Conservation (phyloP, 1,284 basidiomycete species). For the Apiotrichum gamsii region DNA sequence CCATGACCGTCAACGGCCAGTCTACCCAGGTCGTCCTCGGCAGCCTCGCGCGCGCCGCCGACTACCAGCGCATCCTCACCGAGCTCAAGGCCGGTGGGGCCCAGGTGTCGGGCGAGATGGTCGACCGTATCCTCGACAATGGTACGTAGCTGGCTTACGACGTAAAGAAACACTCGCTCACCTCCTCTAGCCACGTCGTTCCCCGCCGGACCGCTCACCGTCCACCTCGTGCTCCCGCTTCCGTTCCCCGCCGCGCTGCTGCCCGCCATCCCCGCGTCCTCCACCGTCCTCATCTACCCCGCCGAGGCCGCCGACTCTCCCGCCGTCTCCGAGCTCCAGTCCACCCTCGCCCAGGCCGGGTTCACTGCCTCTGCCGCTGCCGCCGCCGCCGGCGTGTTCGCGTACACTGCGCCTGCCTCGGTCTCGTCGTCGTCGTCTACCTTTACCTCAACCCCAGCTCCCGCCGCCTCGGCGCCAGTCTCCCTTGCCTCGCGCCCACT, state of each 20-base stretch:
- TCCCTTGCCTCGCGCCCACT: slow-evolving; percentile 27
- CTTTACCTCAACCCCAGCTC: background rate
- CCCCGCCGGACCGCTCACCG: slow-evolving; percentile 31
- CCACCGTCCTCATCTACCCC: slow-evolving; percentile 39
- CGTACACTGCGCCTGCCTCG: slow-evolving; percentile 31
- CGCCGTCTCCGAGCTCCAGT: slow-evolving; percentile 11
- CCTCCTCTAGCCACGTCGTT: slow-evolving; percentile 45
- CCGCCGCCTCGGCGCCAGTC: slow-evolving; percentile 10
- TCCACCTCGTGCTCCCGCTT: slow-evolving; percentile 45
- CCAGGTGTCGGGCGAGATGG: slow-evolving; percentile 44
- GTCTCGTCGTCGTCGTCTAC: slow-evolving; percentile 3
- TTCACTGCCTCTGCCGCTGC: slow-evolving; percentile 29
- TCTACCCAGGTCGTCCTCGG: slow-evolving; percentile 40
- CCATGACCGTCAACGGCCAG: slow-evolving; percentile 4
- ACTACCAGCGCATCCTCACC: slow-evolving; percentile 39
- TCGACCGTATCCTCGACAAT: slow-evolving; percentile 44
- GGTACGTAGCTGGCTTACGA: slow-evolving; percentile 26
- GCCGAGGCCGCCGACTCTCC: background rate
- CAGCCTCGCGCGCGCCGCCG: slow-evolving; percentile 42
- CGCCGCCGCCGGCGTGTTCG: slow-evolving; percentile 24
- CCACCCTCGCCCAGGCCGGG: slow-evolving; percentile 24
- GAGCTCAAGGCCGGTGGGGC: slow-evolving; percentile 26
- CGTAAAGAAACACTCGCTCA: too few relatives aligned
- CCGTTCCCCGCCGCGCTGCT: slow-evolving; percentile 37
- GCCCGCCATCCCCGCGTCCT: slow-evolving; percentile 37